These are phyloP conservation scores for Reticulascus tulasneorum DNA, from an alignment of 2,329 filamentous ascomycete species.

Conservation along the genomic window DNA sequence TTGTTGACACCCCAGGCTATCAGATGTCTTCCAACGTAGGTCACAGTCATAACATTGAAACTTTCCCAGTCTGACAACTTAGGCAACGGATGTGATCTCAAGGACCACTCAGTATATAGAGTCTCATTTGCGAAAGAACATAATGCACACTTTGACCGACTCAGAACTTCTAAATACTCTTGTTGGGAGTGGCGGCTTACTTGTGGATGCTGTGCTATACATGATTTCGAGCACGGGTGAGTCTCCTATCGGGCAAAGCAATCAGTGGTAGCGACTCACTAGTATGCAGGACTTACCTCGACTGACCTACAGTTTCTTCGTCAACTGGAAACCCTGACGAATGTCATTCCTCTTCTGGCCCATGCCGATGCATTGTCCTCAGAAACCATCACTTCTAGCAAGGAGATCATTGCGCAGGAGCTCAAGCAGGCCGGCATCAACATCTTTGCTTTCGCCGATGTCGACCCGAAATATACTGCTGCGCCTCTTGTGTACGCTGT, in stretches of 20 bases:
- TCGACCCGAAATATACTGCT: no score
- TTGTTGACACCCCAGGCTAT: constrained; percentile 78
- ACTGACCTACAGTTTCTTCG: constrained; percentile 68
- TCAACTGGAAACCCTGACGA: constrained; percentile 68
- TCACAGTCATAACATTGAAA: neutral
- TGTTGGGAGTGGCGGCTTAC: constrained; percentile 74
- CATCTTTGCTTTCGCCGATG: constrained; percentile 66
- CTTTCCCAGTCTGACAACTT: constrained; percentile 2
- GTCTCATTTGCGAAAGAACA: constrained; percentile 61
- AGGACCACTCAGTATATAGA: constrained; percentile 69
- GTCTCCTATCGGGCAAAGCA: constrained; percentile 35
- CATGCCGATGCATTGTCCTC: constrained; percentile 66
- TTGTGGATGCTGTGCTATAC: constrained; percentile 84
- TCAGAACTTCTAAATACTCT: constrained; percentile 73
- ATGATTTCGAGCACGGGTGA: constrained; percentile 66
- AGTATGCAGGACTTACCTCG: constrained; percentile 26
- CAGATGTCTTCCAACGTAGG: constrained; percentile 27
- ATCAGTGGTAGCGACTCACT: constrained; percentile 23
- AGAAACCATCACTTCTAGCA: constrained; percentile 54
- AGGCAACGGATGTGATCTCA: constrained; percentile 51
- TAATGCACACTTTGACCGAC: constrained; percentile 59
- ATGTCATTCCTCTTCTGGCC: constrained; percentile 78
- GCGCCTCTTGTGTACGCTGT: constrained; percentile 66
- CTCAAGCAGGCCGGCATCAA: constrained; percentile 55
- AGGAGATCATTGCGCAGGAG: constrained; percentile 53